Percentiles rank a stretch among this genome's conserved stretches.
These are phyloP conservation scores for Phytophthora fragariae DNA, from an alignment of 352 stramenopile genomes.

Conservation along the genomic window DNA sequence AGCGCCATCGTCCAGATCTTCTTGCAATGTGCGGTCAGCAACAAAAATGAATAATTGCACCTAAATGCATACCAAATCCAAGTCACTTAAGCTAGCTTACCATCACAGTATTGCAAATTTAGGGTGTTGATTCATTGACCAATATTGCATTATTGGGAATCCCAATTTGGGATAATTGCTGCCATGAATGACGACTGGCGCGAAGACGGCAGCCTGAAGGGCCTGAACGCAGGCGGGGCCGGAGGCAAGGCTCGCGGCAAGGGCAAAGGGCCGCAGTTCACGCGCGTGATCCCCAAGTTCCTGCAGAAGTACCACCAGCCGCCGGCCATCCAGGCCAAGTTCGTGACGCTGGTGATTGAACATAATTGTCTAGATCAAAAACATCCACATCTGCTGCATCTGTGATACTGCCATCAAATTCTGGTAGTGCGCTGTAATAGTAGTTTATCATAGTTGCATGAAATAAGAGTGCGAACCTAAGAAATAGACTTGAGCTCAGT, in stretches of 20 bases:
- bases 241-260: constrained; percentile 36
- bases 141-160: background rate
- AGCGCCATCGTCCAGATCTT: constrained; percentile 47
- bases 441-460: too few relatives aligned
- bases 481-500: too few relatives aligned
- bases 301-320: constrained; percentile 78
- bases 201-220: constrained; percentile 76
- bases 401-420: too few relatives aligned
- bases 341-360: constrained; percentile 38
- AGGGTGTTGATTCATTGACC: background rate
- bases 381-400: too few relatives aligned
- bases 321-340: constrained; percentile 76
- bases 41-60: constrained; percentile 11
- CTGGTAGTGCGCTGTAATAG: too few relatives aligned
- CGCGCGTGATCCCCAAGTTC: constrained; percentile 86
- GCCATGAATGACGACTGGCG: constrained; percentile 83
- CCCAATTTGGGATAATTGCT: background rate
- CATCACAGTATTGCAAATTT: background rate
- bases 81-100: background rate
- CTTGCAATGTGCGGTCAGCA: constrained; percentile 8
- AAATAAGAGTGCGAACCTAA: too few relatives aligned
- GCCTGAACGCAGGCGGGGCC: constrained; percentile 41
- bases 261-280: constrained; percentile 76
- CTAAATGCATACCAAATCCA: too few relatives aligned
- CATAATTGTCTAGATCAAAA: too few relatives aligned